Evolutionary conservation across 2,329 filamentous ascomycete species (phyloP), one percentile per base, ranked within the genome.

Genomic region (Cercospora berteroae): DNA sequence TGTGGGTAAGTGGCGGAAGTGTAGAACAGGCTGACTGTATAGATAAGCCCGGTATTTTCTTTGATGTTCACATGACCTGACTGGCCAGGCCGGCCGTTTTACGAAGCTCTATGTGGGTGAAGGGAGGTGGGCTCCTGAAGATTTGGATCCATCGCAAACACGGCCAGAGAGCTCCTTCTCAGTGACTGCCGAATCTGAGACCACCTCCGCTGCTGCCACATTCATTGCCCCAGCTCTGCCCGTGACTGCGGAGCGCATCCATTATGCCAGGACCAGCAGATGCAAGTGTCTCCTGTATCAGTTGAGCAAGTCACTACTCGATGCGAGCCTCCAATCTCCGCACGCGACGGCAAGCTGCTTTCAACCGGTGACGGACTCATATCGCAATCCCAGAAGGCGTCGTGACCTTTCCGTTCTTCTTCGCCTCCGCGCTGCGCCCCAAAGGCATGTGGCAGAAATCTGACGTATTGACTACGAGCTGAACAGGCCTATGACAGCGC

Each of bases 11-110:
- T 67, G n/a, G 57, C 44, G 59, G 52, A 27, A 55, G 27, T 58
- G 59, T 56, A 67, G 60, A 56, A 64, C 57, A 33, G 55, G 59
- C 67, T 65, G 59, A 63, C 62, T 69, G 67, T 69, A 69, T 63
- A 69, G 65, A 68, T 67, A 64, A 62, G 61, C 55, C 55, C 42
- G 36, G 8, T 33, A 65, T 65, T 64, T 52, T 52, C 44, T 63
- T 42, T 63, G 31, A 56, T n/a, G 48, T 63, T 55, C 13, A 63
- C 29, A 36, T 58, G n/a, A 58, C 27, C 16, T n/a, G 27, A 16
- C 31, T 3, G 0, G 10, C 12, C 48, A 55, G 10, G 3, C 12
- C 4, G 48, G 7, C 25, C 6, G 1, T 29, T 55, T 27, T 55
- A 13, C 29, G 12, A 55, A 55, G 9, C 12, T 27, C 0, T 55